phyloP scores from a whole-genome alignment of 2,329 filamentous ascomycete genomes.

The Xylariaceae sp. region DNA sequence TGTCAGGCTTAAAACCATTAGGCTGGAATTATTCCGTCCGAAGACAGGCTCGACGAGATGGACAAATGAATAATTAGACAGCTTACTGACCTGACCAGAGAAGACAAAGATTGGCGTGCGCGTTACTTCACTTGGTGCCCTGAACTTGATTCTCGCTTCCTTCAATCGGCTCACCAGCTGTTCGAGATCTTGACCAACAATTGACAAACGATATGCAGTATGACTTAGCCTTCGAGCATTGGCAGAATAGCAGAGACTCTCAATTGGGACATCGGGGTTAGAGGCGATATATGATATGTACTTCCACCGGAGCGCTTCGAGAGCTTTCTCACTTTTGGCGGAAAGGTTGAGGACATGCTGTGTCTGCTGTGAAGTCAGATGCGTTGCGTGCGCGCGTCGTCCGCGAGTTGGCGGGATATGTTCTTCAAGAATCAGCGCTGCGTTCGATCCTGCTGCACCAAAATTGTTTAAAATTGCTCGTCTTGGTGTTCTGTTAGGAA shows the following conservation, averaged over 20 bases:
- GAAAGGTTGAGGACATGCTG: conserved; percentile 31
- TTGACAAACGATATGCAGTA: conserved; percentile 24
- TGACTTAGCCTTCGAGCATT: conserved; percentile 31
- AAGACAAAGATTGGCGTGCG: conserved; percentile 41
- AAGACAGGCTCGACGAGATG: too few species aligned
- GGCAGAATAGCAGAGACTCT: conserved; percentile 34
- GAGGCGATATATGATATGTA: conserved; percentile 17
- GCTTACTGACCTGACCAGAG: conserved; percentile 47
- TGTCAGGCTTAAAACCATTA: too few species aligned
- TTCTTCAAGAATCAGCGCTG: conserved; percentile 37
- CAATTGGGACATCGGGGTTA: conserved; percentile 12
- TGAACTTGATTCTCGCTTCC: too few species aligned
- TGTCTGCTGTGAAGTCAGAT: too few species aligned
- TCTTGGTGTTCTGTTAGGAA: conserved; percentile 18
- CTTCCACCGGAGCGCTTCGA: conserved; percentile 11
- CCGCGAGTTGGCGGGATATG: conserved; percentile 2
- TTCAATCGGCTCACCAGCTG: too few species aligned
- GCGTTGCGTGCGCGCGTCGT: conserved; percentile 9
- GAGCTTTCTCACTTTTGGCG: conserved; percentile 23
- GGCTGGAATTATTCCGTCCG: too few species aligned
- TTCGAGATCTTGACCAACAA: conserved; percentile 12
- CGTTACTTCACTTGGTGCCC: conserved; percentile 27
- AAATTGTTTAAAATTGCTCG: conserved; percentile 45
- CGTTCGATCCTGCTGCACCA: conserved; percentile 35
- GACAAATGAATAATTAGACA: too few species aligned